Evolutionary conservation across 2,329 filamentous ascomycete species (phyloP).

Genomic region (Acrocalymma vagum): DNA sequence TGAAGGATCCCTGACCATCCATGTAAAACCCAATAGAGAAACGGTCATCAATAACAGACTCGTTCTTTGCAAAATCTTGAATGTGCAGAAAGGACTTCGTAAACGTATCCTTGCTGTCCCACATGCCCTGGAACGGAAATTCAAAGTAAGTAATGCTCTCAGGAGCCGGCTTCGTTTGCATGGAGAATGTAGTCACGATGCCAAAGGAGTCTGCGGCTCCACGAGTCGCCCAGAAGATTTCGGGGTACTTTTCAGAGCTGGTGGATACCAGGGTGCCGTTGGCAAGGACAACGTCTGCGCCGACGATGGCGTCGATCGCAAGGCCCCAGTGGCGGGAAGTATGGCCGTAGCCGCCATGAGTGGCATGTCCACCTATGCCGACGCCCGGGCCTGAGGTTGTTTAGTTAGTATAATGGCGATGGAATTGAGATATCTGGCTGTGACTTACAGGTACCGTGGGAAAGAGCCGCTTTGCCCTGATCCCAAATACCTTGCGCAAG

Average conservation of each 20-base stretch:
- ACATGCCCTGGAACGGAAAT: conserved; percentile 35
- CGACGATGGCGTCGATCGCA: conserved; percentile 45
- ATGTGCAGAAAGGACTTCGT: conserved; percentile 51
- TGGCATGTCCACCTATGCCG: conserved; percentile 47
- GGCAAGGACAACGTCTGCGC: conserved; percentile 49
- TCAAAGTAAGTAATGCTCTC: conserved; percentile 37
- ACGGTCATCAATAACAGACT: conserved; percentile 50
- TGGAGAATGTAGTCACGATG: conserved; percentile 48
- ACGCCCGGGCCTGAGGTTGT: no score
- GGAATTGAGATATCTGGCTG: no score
- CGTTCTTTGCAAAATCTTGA: conserved; percentile 51
- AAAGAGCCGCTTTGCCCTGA: conserved; percentile 51
- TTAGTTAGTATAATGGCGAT: no score
- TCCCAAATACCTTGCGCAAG: conserved; percentile 44
- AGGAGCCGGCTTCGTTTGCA: conserved; percentile 41
- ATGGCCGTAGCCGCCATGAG: conserved; percentile 46
- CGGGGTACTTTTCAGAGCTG: conserved; percentile 39
- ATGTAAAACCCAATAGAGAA: conserved; percentile 53
- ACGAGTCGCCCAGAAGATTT: conserved; percentile 54
- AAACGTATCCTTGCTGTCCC: conserved; percentile 37
- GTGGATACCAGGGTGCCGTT: conserved; percentile 48
- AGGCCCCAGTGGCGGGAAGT: conserved; percentile 46
- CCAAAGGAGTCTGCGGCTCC: conserved; percentile 54
- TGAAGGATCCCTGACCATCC: conserved; percentile 44
- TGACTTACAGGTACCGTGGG: conserved; percentile 66